Evolutionary conservation across 2,329 filamentous ascomycete genomes (phyloP).

Genomic region (Sclerotinia minor): DNA sequence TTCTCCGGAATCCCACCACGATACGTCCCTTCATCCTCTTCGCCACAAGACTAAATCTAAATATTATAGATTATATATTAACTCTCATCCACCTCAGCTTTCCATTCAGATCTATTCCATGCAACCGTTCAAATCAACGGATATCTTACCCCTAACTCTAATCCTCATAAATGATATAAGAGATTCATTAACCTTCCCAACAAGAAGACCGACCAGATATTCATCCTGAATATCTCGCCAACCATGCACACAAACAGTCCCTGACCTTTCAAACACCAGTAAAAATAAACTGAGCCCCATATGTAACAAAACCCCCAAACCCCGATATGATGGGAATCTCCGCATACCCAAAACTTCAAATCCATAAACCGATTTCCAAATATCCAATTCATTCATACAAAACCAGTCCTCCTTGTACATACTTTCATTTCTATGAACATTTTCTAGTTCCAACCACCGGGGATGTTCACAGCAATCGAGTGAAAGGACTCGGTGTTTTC

Average conservation of each 20-base stretch:
- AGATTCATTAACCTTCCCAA: conserved; percentile 18
- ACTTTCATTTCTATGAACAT: neutral
- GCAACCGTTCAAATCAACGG: neutral
- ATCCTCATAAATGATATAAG: conserved; percentile 13
- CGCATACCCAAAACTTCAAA: neutral
- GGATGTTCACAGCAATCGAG: conserved; percentile 2
- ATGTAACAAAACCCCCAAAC: neutral
- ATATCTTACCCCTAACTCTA: neutral
- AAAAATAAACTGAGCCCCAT: neutral
- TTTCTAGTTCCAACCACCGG: conserved; percentile 10
- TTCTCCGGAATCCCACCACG: neutral
- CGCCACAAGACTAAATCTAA: neutral
- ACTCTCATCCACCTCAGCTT: neutral
- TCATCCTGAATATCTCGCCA: neutral
- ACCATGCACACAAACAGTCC: neutral
- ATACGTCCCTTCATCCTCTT: neutral
- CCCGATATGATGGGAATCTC: neutral
- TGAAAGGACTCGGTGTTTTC: conserved; percentile 5
- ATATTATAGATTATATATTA: neutral
- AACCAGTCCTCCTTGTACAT: conserved; percentile 1
- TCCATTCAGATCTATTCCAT: neutral
- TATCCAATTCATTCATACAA: neutral
- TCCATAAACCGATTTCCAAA: neutral
- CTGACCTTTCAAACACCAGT: neutral
- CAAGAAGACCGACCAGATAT: neutral